Evolutionary conservation across 495 filamentous ascomycete species (phyloP).

Genomic region (Tuber brumale): DNA sequence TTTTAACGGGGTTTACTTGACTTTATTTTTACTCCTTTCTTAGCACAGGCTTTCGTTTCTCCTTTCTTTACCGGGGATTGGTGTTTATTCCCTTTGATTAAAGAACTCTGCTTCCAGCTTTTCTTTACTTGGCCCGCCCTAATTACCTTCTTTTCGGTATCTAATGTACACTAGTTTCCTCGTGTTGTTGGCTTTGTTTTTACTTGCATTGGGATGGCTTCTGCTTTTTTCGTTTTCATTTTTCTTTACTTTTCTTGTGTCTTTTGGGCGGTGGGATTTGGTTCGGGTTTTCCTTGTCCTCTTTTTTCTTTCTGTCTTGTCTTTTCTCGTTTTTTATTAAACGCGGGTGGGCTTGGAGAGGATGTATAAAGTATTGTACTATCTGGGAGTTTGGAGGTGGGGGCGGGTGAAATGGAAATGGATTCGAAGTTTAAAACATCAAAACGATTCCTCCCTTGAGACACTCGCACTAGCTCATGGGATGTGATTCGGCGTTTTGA

Average conservation of each 20-base stretch:
- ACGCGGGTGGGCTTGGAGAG: conserved; percentile 23
- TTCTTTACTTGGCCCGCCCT: conserved; percentile 29
- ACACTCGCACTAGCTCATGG: neutral
- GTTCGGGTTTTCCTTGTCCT: conserved; percentile 29
- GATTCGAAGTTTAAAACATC: neutral
- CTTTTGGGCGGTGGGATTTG: conserved; percentile 19
- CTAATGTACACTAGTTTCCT: conserved; percentile 38
- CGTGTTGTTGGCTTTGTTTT: conserved; percentile 16
- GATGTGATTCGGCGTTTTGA: neutral
- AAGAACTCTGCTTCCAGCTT: conserved; percentile 7
- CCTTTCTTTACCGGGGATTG: conserved; percentile 30
- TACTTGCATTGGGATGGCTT: conserved; percentile 35
- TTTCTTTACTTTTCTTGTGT: conserved; percentile 33
- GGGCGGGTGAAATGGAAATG: conserved; percentile 2
- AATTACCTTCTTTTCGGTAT: conserved; percentile 28
- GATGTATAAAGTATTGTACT: conserved; percentile 39
- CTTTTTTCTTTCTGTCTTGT: conserved; percentile 20
- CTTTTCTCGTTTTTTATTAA: conserved; percentile 1
- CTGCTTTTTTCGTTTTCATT: conserved; percentile 22
- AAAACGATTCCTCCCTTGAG: neutral
- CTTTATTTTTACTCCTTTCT: conserved; percentile 21
- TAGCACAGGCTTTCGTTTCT: conserved; percentile 12
- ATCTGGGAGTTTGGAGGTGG: conserved; percentile 19
- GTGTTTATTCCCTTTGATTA: conserved; percentile 31
- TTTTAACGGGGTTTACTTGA: conserved; percentile 35